phyloP scores from a whole-genome alignment of 2,329 filamentous ascomycete species.

The Fusarium acutatum region DNA sequence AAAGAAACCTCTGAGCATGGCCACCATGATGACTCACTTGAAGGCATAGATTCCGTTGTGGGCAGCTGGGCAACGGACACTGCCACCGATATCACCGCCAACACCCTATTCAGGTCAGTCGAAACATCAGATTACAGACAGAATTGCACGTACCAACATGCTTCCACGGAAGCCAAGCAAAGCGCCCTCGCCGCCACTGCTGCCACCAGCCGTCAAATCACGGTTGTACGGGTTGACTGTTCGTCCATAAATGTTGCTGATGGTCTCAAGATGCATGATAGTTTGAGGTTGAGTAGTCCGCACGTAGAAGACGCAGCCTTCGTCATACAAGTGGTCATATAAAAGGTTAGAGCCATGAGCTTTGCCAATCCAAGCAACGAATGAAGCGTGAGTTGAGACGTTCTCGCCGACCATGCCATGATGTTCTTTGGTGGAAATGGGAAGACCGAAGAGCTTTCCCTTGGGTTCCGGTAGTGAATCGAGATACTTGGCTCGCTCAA shows the following conservation, averaged over 20 bases:
- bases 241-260: conserved; percentile 70
- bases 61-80: conserved; percentile 49
- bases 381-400: conserved; percentile 42
- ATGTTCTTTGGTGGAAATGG: conserved; percentile 49
- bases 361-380: conserved; percentile 45
- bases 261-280: conserved; percentile 64
- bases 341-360: conserved; percentile 46
- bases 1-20: fast-evolving
- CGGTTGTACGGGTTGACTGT: conserved; percentile 71
- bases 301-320: conserved; percentile 55
- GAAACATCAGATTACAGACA: fast-evolving
- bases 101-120: conserved; percentile 42
- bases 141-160: conserved; percentile 40
- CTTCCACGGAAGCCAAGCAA: conserved; percentile 53
- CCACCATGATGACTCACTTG: conserved; percentile 28
- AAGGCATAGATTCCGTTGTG: conserved; percentile 50
- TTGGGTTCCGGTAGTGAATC: conserved; percentile 46
- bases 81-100: conserved; percentile 55
- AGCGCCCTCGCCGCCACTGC: conserved; percentile 65
- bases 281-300: conserved; percentile 75
- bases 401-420: conserved; percentile 47
- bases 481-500: conserved; percentile 45
- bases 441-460: conserved; percentile 47
- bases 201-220: conserved; percentile 68
- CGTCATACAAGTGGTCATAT: conserved; percentile 41